A percentile compares a stretch with the other conserved stretches of the same genome.
These are phyloP conservation scores for Lasiodiplodia gonubiensis DNA, from an alignment of 2,329 filamentous ascomycete species.

Conservation along the genomic window DNA sequence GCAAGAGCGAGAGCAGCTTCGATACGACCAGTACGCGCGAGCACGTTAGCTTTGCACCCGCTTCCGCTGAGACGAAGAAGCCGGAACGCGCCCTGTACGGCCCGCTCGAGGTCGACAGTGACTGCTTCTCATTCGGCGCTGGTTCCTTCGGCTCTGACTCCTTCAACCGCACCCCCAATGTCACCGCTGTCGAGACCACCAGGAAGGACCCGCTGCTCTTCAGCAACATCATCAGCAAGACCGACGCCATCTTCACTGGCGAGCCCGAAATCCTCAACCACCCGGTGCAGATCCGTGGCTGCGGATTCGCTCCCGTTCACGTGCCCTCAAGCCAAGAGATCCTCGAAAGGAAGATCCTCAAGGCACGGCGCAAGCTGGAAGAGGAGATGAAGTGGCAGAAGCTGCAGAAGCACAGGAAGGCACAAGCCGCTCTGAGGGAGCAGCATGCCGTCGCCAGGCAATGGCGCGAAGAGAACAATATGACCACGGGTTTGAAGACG, in stretches of 20 bases:
- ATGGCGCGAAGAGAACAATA: neutral
- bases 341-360: neutral
- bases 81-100: conserved; percentile 9
- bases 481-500: neutral
- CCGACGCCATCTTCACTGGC: conserved; percentile 1
- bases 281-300: neutral
- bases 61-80: neutral
- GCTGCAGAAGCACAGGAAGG: neutral
- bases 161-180: neutral
- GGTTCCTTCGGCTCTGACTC: neutral
- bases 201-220: conserved; percentile 6
- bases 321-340: neutral
- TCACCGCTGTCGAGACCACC: neutral
- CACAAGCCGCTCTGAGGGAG: neutral
- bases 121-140: conserved; percentile 3
- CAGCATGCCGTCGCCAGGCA: neutral
- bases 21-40: conserved; percentile 3
- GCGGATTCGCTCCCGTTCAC: neutral
- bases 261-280: neutral
- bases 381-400: neutral
- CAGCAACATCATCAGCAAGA: conserved; percentile 1
- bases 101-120: neutral
- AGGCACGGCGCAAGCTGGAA: neutral
- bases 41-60: neutral
- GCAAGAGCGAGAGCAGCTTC: conserved; percentile 11